A percentile compares a stretch with the other conserved stretches of the same genome.
phyloP scores from a whole-genome alignment of 2,329 filamentous ascomycete genomes.

The Venturia effusa region DNA sequence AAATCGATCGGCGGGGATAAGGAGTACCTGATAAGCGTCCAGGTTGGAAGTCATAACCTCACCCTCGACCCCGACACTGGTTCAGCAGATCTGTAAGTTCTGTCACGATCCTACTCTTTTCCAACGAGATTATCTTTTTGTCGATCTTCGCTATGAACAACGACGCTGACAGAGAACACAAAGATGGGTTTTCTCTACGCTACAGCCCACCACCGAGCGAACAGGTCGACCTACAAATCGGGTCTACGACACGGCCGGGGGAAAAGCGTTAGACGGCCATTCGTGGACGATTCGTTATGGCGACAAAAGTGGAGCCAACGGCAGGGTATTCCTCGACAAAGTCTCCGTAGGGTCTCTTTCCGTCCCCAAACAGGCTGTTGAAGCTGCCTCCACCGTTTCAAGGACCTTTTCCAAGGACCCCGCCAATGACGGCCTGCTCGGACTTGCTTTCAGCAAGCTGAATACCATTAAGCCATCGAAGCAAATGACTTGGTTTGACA shows the following conservation, averaged over 20 bases:
- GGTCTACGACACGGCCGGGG: slow-evolving; percentile 43
- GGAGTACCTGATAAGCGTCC: slow-evolving; percentile 9
- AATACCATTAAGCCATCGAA: slow-evolving; percentile 43
- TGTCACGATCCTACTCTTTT: background rate
- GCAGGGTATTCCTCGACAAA: slow-evolving; percentile 55
- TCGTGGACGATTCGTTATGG: slow-evolving; percentile 54
- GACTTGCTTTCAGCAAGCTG: slow-evolving; percentile 47
- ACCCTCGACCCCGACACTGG: slow-evolving; percentile 12
- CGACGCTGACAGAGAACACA: slow-evolving; percentile 1
- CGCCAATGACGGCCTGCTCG: slow-evolving; percentile 49
- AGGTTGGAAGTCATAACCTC: slow-evolving; percentile 8
- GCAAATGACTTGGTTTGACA: slow-evolving; percentile 50
- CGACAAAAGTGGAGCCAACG: slow-evolving; percentile 51
- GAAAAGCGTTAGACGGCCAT: slow-evolving; percentile 33
- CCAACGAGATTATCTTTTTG: background rate
- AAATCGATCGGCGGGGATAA: slow-evolving; percentile 7
- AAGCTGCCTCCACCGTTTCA: slow-evolving; percentile 51
- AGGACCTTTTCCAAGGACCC: slow-evolving; percentile 38
- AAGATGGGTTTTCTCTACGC: slow-evolving; percentile 56
- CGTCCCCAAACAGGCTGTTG: slow-evolving; percentile 51
- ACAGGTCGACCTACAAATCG: slow-evolving; percentile 26
- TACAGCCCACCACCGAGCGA: slow-evolving; percentile 17
- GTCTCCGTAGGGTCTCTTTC: slow-evolving; percentile 51
- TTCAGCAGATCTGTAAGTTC: slow-evolving; percentile 11
- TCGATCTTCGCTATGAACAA: background rate